Conservation (phyloP, 768 basidiomycete genomes). For the Podaxis pistillaris region DNA sequence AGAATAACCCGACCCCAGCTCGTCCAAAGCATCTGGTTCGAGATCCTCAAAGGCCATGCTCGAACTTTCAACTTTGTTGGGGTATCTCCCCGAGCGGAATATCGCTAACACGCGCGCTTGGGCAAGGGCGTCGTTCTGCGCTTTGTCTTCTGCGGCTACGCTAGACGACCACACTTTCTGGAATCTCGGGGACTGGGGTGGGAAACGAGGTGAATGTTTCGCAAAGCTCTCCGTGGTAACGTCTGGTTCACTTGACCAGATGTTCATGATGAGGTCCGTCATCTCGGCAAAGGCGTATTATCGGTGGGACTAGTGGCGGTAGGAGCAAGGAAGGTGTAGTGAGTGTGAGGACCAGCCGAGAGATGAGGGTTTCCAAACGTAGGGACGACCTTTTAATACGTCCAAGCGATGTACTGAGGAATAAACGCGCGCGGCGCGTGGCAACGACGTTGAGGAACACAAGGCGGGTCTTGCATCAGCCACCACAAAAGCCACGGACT, state of each 20-base stretch:
- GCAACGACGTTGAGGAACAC: background rate
- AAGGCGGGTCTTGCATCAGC: background rate
- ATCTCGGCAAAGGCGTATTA: background rate
- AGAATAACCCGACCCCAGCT: background rate
- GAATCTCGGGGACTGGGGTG: conserved; percentile 4
- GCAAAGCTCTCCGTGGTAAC: background rate
- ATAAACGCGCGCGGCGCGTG: conserved; percentile 3
- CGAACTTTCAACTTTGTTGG: background rate
- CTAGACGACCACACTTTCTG: conserved; percentile 1
- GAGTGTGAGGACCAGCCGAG: background rate
- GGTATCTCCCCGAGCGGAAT: conserved; percentile 9
- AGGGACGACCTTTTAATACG: background rate
- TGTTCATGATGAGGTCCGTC: background rate
- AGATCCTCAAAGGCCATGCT: background rate
- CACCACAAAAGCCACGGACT: background rate
- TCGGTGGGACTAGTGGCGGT: background rate
- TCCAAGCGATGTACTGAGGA: background rate
- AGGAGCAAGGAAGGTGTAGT: background rate
- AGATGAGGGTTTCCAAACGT: background rate
- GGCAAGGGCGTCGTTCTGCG: background rate
- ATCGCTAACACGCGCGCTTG: conserved; percentile 9
- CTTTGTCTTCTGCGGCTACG: background rate
- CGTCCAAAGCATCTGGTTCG: conserved; percentile 2
- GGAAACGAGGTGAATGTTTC: background rate
- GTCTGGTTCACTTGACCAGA: conserved; percentile 10